Evolutionary conservation across 371 early-diverging fungal species (phyloP), one percentile per base, ranked within the genome.

Genomic region (Nematocida ausubeli): DNA sequence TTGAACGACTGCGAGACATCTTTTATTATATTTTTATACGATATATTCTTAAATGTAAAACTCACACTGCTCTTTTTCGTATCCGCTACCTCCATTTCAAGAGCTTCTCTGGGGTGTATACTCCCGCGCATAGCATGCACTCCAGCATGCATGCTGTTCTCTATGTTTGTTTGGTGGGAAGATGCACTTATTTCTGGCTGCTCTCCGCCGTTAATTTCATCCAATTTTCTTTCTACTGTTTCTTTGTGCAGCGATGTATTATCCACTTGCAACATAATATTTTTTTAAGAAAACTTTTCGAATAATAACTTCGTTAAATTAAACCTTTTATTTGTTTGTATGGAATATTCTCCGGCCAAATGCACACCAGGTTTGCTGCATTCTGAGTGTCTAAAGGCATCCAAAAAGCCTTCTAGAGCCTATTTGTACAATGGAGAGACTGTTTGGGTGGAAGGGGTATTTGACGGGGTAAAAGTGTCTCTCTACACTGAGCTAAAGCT

Each of bases 341-440:
- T 55, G 55, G 55, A 55, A 44, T 44, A 19, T 3, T 24, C 9
- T 12, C 55, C 9, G 22, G 12, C 55, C 1, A 1, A 55, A 12
- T 19, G 55, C 22, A 30, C 55, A 24, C 32, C 55, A 55, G 55
- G 24, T 24, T 9, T 24, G 3, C n/a, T 55, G 55, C 55, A 55
- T 24, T 26, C 12, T 44, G 47, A 9, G 2, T 44, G 47, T 44
- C 14, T 14, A 14, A 19, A 44, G 9, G 47, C 19, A 44, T 14
- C 9, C 19, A 44, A 19, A 14, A 44, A 44, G 47, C 47, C 47
- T 2, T 14, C 47, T n/a, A 54, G 54, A 54, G 28, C 12, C 9
- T 75, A 37, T 42, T 22, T 75, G 39, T 75, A 75, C 78, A 75
- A 64, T 37, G 78, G 78, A 55, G 78, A 75, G 32, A 51, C 40